phyloP scores from a whole-genome alignment of 306 rosid species.

The Erythrophleum fordii region DNA sequence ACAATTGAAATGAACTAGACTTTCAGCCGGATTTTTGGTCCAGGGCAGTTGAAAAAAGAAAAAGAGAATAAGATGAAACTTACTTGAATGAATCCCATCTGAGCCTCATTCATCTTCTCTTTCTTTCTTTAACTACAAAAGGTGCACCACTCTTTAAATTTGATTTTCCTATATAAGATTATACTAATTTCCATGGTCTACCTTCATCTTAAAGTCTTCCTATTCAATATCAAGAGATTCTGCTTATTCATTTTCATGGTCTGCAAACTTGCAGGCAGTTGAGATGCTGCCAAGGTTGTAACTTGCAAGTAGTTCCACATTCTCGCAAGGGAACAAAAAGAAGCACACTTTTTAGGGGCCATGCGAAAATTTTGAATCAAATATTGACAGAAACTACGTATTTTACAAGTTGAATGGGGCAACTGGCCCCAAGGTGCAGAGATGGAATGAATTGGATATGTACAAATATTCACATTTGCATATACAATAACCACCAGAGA shows the following conservation, averaged over 20 bases:
- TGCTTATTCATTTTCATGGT: not conserved
- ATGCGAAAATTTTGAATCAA: not conserved
- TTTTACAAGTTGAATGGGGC: constrained; percentile 43
- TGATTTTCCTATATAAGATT: too few species aligned
- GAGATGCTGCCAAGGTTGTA: too few species aligned
- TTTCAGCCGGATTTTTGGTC: too few species aligned
- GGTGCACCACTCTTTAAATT: too few species aligned
- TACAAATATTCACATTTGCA: constrained; percentile 41
- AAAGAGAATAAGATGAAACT: too few species aligned
- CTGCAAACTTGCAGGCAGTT: too few species aligned
- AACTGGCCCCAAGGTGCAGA: constrained; percentile 20
- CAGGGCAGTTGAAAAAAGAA: too few species aligned
- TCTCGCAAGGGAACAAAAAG: not conserved
- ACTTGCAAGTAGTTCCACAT: not conserved
- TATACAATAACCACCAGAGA: constrained; percentile 3
- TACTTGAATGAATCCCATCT: too few species aligned
- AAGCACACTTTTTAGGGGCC: not conserved
- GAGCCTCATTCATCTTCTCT: too few species aligned
- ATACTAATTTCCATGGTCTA: not conserved
- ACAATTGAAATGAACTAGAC: too few species aligned
- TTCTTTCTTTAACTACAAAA: too few species aligned
- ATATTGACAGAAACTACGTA: constrained; percentile 9
- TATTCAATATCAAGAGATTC: not conserved
- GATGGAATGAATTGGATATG: constrained; percentile 33
- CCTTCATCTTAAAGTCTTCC: not conserved